Evolutionary conservation across 2,329 filamentous ascomycete genomes (phyloP).

Genomic region (Aureobasidium lini): DNA sequence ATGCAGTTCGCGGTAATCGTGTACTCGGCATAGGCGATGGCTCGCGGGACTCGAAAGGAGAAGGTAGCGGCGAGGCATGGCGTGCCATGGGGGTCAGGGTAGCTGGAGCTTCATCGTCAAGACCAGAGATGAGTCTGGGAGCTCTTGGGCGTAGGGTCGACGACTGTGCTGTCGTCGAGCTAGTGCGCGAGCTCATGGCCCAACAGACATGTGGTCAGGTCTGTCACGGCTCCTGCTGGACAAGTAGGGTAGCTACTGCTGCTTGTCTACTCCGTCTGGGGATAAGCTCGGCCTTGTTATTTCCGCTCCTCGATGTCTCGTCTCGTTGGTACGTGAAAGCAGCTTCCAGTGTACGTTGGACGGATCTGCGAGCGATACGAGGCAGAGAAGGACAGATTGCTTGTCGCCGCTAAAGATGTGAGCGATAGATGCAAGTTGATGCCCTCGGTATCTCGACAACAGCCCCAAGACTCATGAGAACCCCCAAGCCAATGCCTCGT

Average conservation of each 20-base stretch:
- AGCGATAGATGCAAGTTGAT: not conserved
- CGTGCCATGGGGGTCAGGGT: slow-evolving; percentile 27
- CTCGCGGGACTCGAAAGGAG: slow-evolving; percentile 26
- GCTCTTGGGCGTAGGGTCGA: slow-evolving; percentile 40
- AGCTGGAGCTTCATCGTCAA: slow-evolving; percentile 37
- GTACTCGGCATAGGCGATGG: slow-evolving; percentile 33
- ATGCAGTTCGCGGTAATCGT: slow-evolving; percentile 13
- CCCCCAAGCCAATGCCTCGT: not conserved
- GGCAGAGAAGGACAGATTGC: not conserved
- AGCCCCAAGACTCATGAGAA: not conserved
- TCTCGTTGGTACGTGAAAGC: too few species aligned
- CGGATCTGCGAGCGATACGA: not conserved
- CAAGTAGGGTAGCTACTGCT: not conserved
- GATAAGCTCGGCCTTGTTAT: not conserved
- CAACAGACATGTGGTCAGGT: not conserved
- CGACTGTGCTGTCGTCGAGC: slow-evolving; percentile 27
- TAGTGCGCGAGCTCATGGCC: slow-evolving; percentile 26
- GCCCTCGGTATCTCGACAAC: not conserved
- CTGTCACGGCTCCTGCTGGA: slow-evolving; percentile 4
- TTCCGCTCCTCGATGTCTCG: too few species aligned
- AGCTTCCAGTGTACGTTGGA: too few species aligned
- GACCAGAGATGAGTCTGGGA: slow-evolving; percentile 39
- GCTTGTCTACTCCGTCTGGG: not conserved
- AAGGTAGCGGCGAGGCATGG: slow-evolving; percentile 28
- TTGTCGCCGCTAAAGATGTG: not conserved